Conservation (phyloP, 2,329 filamentous ascomycete species). For the Xylaria arbuscula region DNA sequence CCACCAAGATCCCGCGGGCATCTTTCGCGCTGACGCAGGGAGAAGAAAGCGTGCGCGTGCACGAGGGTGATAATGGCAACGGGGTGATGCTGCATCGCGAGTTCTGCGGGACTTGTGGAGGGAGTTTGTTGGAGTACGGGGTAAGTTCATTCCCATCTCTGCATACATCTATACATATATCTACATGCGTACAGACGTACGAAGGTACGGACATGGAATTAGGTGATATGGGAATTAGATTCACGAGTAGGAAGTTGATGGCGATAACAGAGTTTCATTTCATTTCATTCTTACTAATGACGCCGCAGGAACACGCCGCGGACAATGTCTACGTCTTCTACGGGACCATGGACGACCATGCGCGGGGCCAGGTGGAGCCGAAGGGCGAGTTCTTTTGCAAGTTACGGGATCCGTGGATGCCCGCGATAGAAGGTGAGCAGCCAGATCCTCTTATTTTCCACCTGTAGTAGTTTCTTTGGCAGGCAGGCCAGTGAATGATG, state of each 20-base stretch:
- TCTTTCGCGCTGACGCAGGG: slow-evolving; percentile 56
- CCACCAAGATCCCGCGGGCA: slow-evolving; percentile 60
- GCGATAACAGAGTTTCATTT: neutral
- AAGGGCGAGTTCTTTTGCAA: slow-evolving; percentile 50
- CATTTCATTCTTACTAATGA: neutral
- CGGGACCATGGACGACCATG: slow-evolving; percentile 47
- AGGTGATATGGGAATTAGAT: too few species aligned
- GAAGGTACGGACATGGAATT: neutral
- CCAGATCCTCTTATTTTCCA: neutral
- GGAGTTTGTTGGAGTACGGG: slow-evolving; percentile 63
- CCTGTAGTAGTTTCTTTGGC: neutral
- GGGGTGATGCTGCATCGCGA: slow-evolving; percentile 60
- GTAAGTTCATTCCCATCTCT: too few species aligned
- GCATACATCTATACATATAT: too few species aligned
- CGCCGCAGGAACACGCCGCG: slow-evolving; percentile 43
- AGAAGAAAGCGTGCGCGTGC: slow-evolving; percentile 52
- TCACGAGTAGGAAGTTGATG: neutral
- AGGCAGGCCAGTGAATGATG: neutral
- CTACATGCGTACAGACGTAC: too few species aligned
- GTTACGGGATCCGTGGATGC: slow-evolving; percentile 48
- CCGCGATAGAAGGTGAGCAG: slow-evolving; percentile 40
- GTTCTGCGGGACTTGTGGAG: slow-evolving; percentile 64
- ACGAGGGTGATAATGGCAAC: slow-evolving; percentile 62
- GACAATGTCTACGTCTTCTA: slow-evolving; percentile 49
- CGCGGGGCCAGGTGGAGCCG: slow-evolving; percentile 45